Conservation (phyloP, 169 alveolate genomes). For the Eimeria falciformis region DNA sequence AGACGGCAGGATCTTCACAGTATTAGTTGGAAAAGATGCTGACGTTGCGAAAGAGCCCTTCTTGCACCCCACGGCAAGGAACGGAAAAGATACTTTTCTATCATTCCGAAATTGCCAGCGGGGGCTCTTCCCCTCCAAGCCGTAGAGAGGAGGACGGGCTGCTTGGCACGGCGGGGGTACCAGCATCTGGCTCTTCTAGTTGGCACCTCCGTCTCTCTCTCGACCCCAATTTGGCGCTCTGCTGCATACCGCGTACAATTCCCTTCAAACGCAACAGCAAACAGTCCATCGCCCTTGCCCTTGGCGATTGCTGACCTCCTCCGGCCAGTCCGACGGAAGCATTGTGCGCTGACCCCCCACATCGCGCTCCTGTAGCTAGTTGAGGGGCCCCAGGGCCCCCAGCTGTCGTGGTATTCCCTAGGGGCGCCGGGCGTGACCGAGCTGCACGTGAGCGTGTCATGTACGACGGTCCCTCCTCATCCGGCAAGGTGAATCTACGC, state of each 20-base stretch:
- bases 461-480: slow-evolving; percentile 74
- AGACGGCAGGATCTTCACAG: too few species aligned
- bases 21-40: too few species aligned
- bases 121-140: slow-evolving; percentile 19
- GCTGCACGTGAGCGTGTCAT: slow-evolving; percentile 76
- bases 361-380: neutral
- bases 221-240: slow-evolving; percentile 7
- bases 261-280: slow-evolving; percentile 49
- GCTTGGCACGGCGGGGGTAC: neutral
- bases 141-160: slow-evolving; percentile 20
- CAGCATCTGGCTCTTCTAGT: slow-evolving; percentile 9
- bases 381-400: neutral
- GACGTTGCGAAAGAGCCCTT: too few species aligned
- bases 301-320: slow-evolving; percentile 62
- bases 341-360: slow-evolving; percentile 20
- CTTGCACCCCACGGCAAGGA: too few species aligned
- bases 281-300: slow-evolving; percentile 68
- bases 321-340: slow-evolving; percentile 12
- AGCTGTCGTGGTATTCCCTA: slow-evolving; percentile 7
- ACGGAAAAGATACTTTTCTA: neutral
- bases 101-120: slow-evolving; percentile 21
- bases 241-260: slow-evolving; percentile 66
- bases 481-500: slow-evolving; percentile 29
- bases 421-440: slow-evolving; percentile 41
- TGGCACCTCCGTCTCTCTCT: slow-evolving; percentile 40